phyloP scores from a whole-genome alignment of 75 land plant species.

The Pinus taeda region DNA sequence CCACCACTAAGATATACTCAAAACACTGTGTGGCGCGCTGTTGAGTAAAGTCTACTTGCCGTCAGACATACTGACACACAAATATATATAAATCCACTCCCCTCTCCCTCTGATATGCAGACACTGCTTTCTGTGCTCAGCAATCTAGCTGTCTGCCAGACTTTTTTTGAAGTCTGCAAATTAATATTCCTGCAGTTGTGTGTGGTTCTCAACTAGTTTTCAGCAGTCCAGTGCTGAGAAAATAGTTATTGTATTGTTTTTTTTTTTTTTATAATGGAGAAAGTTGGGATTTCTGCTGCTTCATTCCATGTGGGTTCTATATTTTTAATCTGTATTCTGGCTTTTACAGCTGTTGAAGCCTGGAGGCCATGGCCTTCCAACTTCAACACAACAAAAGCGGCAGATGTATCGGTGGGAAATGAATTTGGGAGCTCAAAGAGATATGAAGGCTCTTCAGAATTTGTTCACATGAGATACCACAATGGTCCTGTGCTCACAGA shows the following conservation, averaged over 20 bases:
- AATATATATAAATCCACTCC: conserved; percentile 6
- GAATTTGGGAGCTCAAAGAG: conserved; percentile 29
- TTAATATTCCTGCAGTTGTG: background rate
- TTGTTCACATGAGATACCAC: conserved; percentile 79
- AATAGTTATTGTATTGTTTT: background rate
- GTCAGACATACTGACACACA: background rate
- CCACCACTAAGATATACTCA: background rate
- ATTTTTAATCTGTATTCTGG: background rate
- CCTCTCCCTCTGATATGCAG: background rate
- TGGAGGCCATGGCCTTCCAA: conserved; percentile 32
- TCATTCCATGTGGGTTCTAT: background rate
- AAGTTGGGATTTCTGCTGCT: background rate
- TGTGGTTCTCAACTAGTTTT: background rate
- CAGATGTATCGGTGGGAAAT: background rate
- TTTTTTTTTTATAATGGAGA: background rate
- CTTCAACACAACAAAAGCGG: conserved; percentile 8
- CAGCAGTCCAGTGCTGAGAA: background rate
- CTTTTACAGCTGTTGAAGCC: background rate
- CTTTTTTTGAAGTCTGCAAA: background rate
- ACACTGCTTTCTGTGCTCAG: background rate
- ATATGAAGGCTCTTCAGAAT: conserved; percentile 84
- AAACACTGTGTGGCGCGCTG: conserved; percentile 1
- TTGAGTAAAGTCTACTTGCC: background rate
- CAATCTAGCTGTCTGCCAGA: background rate
- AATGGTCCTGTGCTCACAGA: conserved; percentile 86